Evolutionary conservation across 257 asterid genomes (phyloP), one percentile per base, ranked within the genome.

Genomic region (Solanum etuberosum): DNA sequence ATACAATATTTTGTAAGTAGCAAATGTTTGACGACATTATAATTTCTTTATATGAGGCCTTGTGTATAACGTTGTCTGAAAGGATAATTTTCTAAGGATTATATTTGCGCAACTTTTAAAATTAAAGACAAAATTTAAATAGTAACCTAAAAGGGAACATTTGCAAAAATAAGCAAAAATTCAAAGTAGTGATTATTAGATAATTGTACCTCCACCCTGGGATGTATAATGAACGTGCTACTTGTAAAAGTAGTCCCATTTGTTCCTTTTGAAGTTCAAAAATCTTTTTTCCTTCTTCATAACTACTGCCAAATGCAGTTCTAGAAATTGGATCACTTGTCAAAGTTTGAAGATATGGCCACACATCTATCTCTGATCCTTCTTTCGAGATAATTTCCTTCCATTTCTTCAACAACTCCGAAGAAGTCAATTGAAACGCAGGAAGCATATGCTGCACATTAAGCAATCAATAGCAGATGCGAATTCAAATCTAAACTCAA

Each of bases 271-370:
- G 89, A 37, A 87, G 83, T 61, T 87, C 63, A 57, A 77, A 86
- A 73, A 86, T 86, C 76, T 86, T 77, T 74, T 9, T n/a, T 27
- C 88, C 86, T 57, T 86, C 85, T 38, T 77, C 88, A 18, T 87
- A 78, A 21, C 74, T 87, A 87, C 86, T 73, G 4, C 88, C 86
- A 83, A 83, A 83, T 4, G 76, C 86, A 6, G 76, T 83, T 63
- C 86, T 83, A 4, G 86, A 78, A 57, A 88, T 88, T 23, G 90
- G 86, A 34, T 88, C 90, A 59, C 90, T 88, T 15, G 88, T 77
- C 34, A 88, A 84, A 11, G 76, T 85, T 74, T 74, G 86, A 20
- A 88, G 42, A 73, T 88, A 74, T 48, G 88, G 86, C 85, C 85
- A 88, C 35, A 88, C 85, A 42, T 88, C 90, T 20, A 88, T 29